Base-by-base conservation (phyloP, 2,329 filamentous ascomycete genomes). In the Ophiostoma sp. region DNA sequence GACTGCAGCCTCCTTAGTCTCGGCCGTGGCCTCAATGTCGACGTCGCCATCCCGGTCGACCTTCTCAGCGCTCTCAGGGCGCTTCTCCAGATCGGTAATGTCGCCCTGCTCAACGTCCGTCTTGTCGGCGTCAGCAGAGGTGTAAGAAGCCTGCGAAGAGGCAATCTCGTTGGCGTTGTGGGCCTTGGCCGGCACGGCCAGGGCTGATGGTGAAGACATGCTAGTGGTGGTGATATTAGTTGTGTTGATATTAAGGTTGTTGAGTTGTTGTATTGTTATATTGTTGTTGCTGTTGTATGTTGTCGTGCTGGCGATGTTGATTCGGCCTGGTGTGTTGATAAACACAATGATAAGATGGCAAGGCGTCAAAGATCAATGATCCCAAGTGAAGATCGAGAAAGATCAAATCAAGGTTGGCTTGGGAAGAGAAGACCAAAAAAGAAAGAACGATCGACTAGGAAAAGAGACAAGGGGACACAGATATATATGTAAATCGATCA, bases 121-220 rank as follows among this genome's bases (percentile, higher is more conserved):
- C 75, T 76, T 76, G 33, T 76, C 75, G 15, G 68, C 12, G 42
- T 75, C 75, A 11, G n/a, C 52, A 1, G 75, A 75, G 8, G 39
- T 70, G 59, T 75, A 75, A 1, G 75, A 76, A 0, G 69, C 70
- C 33, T 70, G 74, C 2, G 75, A 76, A 3, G 75, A 76, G 12
- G 45, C 55, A 52, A 73, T 17, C 15, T 63, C 64, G 45, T 69
- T 50, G 28, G 31, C 11, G n/a, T 19, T 42, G 36, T 15, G 36
- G 59, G 36, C 48, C 68, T 52, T 50, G 66, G 28, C 45, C 42
- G 66, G 66, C 45, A 68, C 64, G 42, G 45, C 64, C 64, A 68
- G 25, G 64, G 25, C 45, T 3, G 28, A 31, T 52, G 45, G 42
- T 55, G 66, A 69, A 28, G 63, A 48, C 63, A 68, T 68, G 63